Evolutionary conservation across 441 rosid genomes (phyloP).

Genomic region (Gossypium davidsonii): DNA sequence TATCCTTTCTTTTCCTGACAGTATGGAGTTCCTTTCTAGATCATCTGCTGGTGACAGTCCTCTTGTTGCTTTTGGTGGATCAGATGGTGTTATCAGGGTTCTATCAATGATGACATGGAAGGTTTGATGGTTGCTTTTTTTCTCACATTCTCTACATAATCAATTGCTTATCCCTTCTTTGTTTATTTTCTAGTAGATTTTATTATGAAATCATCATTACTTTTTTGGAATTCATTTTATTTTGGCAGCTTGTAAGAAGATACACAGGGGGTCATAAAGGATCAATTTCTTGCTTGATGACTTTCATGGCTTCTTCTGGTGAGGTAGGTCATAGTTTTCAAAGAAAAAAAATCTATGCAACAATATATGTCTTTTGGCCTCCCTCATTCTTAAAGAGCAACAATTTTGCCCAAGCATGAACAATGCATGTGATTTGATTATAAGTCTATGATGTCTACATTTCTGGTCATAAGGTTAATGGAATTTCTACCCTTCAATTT

Average conservation of each 20-base stretch:
- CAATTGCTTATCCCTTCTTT: conserved; percentile 15
- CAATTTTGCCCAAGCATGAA: neutral
- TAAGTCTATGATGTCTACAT: neutral
- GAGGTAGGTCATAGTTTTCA: conserved; percentile 52
- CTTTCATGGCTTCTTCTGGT: conserved; percentile 94
- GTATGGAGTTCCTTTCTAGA: conserved; percentile 91
- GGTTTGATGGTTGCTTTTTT: conserved; percentile 39
- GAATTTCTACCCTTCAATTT: neutral
- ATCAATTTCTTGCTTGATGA: conserved; percentile 87
- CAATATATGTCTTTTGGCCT: neutral
- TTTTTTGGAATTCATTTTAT: conserved; percentile 14
- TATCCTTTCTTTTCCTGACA: conserved; percentile 27
- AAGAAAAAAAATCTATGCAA: neutral
- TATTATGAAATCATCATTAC: neutral
- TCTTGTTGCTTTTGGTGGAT: conserved; percentile 93
- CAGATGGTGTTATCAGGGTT: conserved; percentile 97
- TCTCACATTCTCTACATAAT: conserved; percentile 13
- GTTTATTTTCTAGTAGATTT: neutral
- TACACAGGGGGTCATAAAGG: conserved; percentile 98
- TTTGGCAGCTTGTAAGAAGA: conserved; percentile 81
- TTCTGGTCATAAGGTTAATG: neutral
- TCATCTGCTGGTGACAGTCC: conserved; percentile 86
- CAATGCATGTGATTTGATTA: neutral
- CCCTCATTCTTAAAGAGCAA: conserved; percentile 3
- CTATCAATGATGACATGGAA: conserved; percentile 98